Evolutionary conservation across 805 yeast genomes (phyloP).

Genomic region (Millerozyma miso): DNA sequence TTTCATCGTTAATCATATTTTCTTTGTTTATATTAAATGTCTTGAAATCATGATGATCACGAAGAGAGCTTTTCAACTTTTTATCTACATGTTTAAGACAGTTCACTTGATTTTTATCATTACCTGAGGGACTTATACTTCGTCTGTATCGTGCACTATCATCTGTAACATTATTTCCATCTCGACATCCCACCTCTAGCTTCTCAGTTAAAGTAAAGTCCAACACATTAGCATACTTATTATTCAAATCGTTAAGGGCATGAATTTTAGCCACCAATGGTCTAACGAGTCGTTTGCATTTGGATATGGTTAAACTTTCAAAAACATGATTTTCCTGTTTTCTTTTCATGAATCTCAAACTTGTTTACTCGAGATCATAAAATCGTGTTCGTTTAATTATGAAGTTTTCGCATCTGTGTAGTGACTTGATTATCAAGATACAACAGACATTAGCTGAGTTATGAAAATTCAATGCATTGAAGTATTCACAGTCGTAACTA

Average conservation of each 20-base stretch:
- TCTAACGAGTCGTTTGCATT: constrained; percentile 31
- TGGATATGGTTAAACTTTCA: constrained; percentile 13
- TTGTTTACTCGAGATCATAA: not conserved
- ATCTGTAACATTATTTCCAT: not conserved
- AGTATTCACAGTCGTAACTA: not conserved
- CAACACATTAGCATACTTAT: constrained; percentile 22
- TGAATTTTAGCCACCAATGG: constrained; percentile 37
- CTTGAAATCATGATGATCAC: not conserved
- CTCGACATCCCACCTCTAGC: not conserved
- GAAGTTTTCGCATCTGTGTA: not conserved
- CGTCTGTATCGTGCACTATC: too few relatives aligned
- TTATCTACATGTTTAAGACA: too few relatives aligned
- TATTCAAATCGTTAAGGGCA: constrained; percentile 23
- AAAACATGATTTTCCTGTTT: not conserved
- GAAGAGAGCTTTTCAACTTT: not conserved
- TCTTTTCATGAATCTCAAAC: not conserved
- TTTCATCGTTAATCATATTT: too few relatives aligned
- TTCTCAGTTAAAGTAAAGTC: constrained; percentile 5
- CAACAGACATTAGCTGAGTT: not conserved
- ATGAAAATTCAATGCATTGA: not conserved
- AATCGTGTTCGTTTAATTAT: not conserved
- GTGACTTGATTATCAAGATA: too few relatives aligned
- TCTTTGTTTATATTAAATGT: not conserved
- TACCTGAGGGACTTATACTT: not conserved
- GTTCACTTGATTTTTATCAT: too few relatives aligned